Base-by-base conservation (phyloP, 1,284 basidiomycete species). In the Ceratobasidium sp. region DNA sequence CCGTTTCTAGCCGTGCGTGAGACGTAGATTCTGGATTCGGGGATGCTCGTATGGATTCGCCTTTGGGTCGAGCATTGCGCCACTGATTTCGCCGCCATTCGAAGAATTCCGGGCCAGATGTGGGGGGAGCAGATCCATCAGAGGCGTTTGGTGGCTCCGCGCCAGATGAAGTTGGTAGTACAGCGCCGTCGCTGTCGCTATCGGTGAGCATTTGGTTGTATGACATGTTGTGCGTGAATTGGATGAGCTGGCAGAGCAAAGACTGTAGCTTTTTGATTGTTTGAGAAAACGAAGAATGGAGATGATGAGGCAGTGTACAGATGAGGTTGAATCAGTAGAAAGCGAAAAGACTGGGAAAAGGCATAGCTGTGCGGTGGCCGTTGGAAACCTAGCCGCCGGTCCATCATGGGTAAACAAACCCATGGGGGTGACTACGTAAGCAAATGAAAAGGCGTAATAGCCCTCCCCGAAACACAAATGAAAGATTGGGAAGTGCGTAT, bases 1-100 rank as follows among this genome's bases (percentile, higher is more conserved):
- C 28, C 23, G 60, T 51, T 42, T 78, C 79, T 10, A 79, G 65
- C 33, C 67, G 51, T 23, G 58, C 76, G 26, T 67, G 76, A 47
- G 73, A 78, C 17, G 66, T 65, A 28, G 66, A 74, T 13, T 74
- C 69, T 23, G 58, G 23, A 17, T 31, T 15, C 5, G 54, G 28
- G 3, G 26, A 60, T 11, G 37, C 42, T 20, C 42, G 42, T 23
- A 47, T 51, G 4, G 69, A 53, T 11, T 58, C 28, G 28, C 39
- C 45, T 15, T 53, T 74, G 7, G 69, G 69, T 13, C 31, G 69
- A 26, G 69, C 58, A 39, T 26, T 35, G 35, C 39, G 58, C 69
- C 69, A 74, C 26, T 63, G 69, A 2, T 61, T 53, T 51, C 69
- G 69, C 31, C 69, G 60, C 31, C 39, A 58, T n/a, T 74, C 69